Conservation (phyloP, 2,329 filamentous ascomycete species). For the Alternaria ventricosa region DNA sequence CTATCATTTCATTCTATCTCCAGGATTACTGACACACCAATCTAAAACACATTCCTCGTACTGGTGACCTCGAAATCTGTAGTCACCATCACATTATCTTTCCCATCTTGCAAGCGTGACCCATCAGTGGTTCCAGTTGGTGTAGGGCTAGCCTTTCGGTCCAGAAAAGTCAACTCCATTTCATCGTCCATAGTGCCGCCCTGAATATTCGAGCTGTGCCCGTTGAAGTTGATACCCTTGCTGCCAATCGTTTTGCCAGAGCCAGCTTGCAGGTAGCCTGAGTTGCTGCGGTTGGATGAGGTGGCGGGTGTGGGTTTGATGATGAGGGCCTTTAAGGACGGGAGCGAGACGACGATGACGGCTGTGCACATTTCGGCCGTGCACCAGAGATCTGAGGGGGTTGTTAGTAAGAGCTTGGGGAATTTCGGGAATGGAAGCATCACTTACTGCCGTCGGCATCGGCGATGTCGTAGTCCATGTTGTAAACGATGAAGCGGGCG, state of each 20-base stretch:
- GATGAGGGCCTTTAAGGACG: slow-evolving; percentile 25
- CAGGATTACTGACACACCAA: neutral
- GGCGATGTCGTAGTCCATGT: slow-evolving; percentile 21
- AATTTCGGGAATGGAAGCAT: no score
- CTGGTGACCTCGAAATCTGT: slow-evolving; percentile 15
- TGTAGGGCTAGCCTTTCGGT: slow-evolving; percentile 16
- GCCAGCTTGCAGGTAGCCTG: slow-evolving; percentile 15
- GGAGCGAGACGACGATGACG: slow-evolving; percentile 28
- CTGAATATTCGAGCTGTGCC: slow-evolving; percentile 11
- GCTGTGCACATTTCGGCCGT: slow-evolving; percentile 33
- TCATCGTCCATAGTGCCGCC: slow-evolving; percentile 22
- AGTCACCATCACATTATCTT: slow-evolving; percentile 23
- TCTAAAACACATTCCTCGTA: slow-evolving; percentile 12
- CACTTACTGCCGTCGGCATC: slow-evolving; percentile 30
- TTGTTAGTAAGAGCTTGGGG: slow-evolving; percentile 2
- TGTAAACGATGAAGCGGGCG: slow-evolving; percentile 28
- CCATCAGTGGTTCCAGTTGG: slow-evolving; percentile 11
- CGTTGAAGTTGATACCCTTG: neutral
- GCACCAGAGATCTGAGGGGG: slow-evolving; percentile 27
- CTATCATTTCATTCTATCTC: neutral
- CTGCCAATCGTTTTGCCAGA: neutral
- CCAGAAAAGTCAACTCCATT: slow-evolving; percentile 23
- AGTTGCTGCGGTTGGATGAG: slow-evolving; percentile 18
- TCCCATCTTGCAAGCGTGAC: slow-evolving; percentile 10
- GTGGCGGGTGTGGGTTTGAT: slow-evolving; percentile 6